Evolutionary conservation across 1,139 yeast genomes (phyloP), one percentile per base, ranked within the genome.

Genomic region (Nakaseomyces bracarensis): DNA sequence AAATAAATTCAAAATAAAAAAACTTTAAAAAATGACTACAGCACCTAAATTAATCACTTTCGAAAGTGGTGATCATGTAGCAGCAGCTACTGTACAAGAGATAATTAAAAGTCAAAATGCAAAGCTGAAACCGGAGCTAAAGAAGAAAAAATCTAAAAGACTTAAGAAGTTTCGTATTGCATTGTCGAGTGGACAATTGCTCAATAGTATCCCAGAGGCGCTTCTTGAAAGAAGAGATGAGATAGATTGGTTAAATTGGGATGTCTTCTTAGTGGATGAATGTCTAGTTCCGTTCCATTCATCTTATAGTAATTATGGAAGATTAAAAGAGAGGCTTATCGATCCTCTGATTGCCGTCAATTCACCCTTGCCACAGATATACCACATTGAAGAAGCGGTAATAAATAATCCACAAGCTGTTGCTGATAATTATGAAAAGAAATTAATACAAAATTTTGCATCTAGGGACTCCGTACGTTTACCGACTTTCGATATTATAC

Each of bases 251-350:
- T 81, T 77, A 42, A 82, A 80, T 59, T 91, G 97, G 97, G 96
- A 89, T 59, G 77, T 91, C 44, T 91, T 84, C 64, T 87, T 91
- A 68, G 96, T 96, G 16, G 98, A 91, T 64, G 97, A 91, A 67
- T 76, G 97, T 61, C 70, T 89, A 49, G 97, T 91, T 36, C 94
- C 96, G 38, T 83, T 87, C 55, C 79, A 75, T 45, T 78, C 83
- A 36, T 73, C 75, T 3, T 93, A 86, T 57, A 82, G 94, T 40
- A 91, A 91, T 63, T 89, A 81, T 58, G 96, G 96, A 13, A 77
- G 76, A 48, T 89, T 93, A 43, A 84, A 86, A 60, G 67, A 87
- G 40, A 79, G 82, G 50, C 72, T 91, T 33, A 79, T 89, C 49
- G 95, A 85, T 64, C 66, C 64, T 44, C 74, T 86, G 23, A 56